Base-by-base conservation (phyloP, 176 grass and related monocot genomes). In the Raddia distichophylla region DNA sequence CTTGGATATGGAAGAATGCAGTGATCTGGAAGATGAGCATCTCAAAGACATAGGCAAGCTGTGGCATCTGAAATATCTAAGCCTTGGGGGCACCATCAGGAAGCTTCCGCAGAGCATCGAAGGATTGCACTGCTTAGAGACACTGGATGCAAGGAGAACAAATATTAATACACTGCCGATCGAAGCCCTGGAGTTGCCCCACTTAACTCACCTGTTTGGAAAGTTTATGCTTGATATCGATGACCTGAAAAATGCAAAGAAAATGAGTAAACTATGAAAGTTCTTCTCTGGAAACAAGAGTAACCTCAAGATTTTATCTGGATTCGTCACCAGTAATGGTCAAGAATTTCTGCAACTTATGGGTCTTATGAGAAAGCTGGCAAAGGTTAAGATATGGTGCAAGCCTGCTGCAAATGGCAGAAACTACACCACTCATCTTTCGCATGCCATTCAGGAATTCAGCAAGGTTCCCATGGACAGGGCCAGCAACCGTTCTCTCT, bases 301-400 rank as follows among this genome's bases (percentile, higher is more conserved):
- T 40, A 87, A 87, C 34, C 3, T 87, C 19, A 47, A 82, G 16
- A 81, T 47, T 76, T 63, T 87, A 62, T 13, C 85, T 6, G 85
- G 80, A 66, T 73, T 83, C 44, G 3, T 66, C n/a, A 67, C 67
- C 1, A 52, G 42, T 1, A 13, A 14, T 10, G 51, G 14, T 0
- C 34, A 33, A 65, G 80, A 67, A 20, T 59, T 88, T 42, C 59
- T 78, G 3, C 43, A 78, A 43, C 42, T 73, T n/a, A 73, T 79
- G 1, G 3, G n/a, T 59, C 1, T 49, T 33, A 88, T 83, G 80
- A 42, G 6, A 50, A 73, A 50, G 34, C 50, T 88, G 17, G 67
- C 67, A 37, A 79, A 79, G 67, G 51, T 79, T 18, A 83, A 88
- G 14, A 52, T 88, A 66, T 83, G 67, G 80, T 88, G 86, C 16